Percentiles rank a stretch among this genome's conserved stretches.
Conservation (phyloP, 1,284 basidiomycete species). For the Pseudozyma flocculosa region DNA sequence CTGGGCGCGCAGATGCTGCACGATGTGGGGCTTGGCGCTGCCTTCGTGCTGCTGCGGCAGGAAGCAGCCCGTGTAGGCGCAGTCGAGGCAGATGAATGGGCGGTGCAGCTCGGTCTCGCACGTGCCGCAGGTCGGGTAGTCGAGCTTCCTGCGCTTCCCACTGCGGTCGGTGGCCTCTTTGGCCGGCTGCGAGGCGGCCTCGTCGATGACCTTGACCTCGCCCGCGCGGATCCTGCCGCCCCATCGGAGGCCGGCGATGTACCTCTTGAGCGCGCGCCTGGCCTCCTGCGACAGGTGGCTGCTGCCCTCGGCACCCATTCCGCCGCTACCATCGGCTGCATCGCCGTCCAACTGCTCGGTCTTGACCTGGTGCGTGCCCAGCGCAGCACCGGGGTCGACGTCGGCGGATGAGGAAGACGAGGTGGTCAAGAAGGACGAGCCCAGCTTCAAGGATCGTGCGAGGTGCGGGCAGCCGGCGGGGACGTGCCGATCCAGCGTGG, state of each 20-base stretch:
- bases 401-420: neutral
- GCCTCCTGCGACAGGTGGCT: neutral
- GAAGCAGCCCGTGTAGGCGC: conserved; percentile 49
- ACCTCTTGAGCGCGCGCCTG: conserved; percentile 21
- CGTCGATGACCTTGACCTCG: conserved; percentile 32
- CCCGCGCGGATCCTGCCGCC: conserved; percentile 41
- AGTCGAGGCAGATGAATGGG: conserved; percentile 54
- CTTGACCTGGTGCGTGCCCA: neutral
- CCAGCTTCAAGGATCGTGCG: neutral
- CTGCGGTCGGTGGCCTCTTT: conserved; percentile 6
- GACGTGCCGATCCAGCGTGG: neutral
- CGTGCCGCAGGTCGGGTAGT: conserved; percentile 45
- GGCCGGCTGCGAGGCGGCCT: conserved; percentile 25
- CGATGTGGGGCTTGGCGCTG: conserved; percentile 30
- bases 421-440: no score
- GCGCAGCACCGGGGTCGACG: neutral
- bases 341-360: neutral
- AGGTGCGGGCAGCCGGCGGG: neutral
- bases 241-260: conserved; percentile 45
- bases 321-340: no score
- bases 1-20: conserved; percentile 14
- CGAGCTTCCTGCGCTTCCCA: conserved; percentile 27
- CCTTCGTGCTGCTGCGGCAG: conserved; percentile 16
- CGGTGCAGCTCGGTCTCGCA: conserved; percentile 45
- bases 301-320: neutral